Base-by-base conservation (phyloP, 1,139 yeast species). In the Meyerozyma athensensis region DNA sequence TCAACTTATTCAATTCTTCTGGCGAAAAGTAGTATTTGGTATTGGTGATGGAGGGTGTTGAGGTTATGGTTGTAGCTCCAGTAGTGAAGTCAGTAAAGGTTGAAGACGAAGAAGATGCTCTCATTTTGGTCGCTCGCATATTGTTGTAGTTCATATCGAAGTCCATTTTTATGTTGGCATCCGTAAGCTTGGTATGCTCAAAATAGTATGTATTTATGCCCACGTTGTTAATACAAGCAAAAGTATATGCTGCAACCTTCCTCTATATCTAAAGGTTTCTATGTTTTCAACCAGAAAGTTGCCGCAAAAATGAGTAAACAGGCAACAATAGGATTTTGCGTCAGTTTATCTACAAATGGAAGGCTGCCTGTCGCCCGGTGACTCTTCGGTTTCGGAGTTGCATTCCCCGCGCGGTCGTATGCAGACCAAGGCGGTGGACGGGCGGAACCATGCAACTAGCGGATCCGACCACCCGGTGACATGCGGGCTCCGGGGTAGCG, bases 1-100 rank as follows among this genome's bases (percentile, higher is more conserved):
- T 28, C 21, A 10, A 28, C 21, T 8, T 20, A 7, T 52, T 47
- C 37, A 47, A 50, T 19, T 44, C 41, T 16, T 36, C 41, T 5
- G 33, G 32, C 7, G 35, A 33, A 16, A 33, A 20, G 19, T 21
- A 22, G 24, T 33, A 19, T 13, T 19, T 12, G 19, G 7, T n/a
- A 17, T 12, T 10, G 16, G 18, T 7, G 18, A 18, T 5, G 16
- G 12, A n/a, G 18, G 34, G 24, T 10, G 23, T 31, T 7, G 35
- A 21, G 19, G 4, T 22, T n/a, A 22, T 17, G n/a, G 26, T 21
- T 4, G 28, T 33, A 28, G 35, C 26, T 19, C 26, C 26, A 2
- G 28, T 16, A 9, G n/a, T 19, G 35, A n/a, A 19, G 18, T 21
- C 35, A 17, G 14, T 22, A 13, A 19, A 19, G 10, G n/a, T 18